A percentile compares a stretch with the other conserved stretches of the same genome.
Evolutionary conservation across 139 green algal species (phyloP).

Genomic region (Chlorella sorokiniana): DNA sequence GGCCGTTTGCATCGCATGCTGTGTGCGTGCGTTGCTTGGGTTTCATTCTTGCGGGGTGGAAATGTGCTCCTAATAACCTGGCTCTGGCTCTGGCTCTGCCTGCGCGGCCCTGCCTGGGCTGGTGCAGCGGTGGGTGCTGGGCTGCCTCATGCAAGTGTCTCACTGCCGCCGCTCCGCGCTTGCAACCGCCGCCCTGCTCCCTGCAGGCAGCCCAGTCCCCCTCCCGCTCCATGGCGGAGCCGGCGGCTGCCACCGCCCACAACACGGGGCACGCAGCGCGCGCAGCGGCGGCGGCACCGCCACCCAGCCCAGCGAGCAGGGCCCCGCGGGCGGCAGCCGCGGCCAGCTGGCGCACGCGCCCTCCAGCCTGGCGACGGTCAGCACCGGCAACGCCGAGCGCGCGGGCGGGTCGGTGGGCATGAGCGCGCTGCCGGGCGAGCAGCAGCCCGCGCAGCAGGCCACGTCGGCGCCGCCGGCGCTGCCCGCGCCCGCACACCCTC

Average conservation of each 20-base stretch:
- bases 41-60: no score
- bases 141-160: neutral
- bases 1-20: no score
- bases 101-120: no score
- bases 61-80: no score
- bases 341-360: neutral
- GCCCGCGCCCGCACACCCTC: neutral
- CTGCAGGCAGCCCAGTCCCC: neutral
- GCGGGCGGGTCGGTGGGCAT: conserved; percentile 14
- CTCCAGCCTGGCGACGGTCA: conserved; percentile 17
- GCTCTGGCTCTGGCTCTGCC: no score
- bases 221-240: conserved; percentile 19
- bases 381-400: conserved; percentile 10
- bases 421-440: conserved; percentile 3
- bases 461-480: neutral
- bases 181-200: neutral
- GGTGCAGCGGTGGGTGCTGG: neutral
- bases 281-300: neutral
- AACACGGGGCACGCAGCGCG: conserved; percentile 13
- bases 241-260: conserved; percentile 6
- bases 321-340: neutral
- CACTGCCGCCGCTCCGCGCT: neutral
- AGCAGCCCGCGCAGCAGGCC: conserved; percentile 3
- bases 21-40: no score
- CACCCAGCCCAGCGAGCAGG: conserved; percentile 21